A percentile compares a stretch with the other conserved stretches of the same genome.
Evolutionary conservation across 805 yeast species (phyloP).

Genomic region (Saturnispora serradocipensis): DNA sequence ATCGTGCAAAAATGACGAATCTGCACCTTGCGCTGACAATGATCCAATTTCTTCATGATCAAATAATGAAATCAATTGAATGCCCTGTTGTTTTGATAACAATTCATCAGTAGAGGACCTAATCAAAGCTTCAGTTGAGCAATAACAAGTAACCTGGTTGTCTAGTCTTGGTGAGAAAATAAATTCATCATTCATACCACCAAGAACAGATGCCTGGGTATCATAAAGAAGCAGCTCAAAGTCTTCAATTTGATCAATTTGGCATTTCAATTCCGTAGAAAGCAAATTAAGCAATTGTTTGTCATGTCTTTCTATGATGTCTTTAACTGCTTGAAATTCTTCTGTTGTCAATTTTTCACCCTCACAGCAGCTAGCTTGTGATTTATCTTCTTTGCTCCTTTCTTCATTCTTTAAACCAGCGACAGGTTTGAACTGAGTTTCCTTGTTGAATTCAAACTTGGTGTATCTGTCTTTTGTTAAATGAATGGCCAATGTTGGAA

Average conservation of each 20-base stretch:
- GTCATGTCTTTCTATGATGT: slow-evolving; percentile 69
- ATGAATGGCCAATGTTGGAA: slow-evolving; percentile 93
- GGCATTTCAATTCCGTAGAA: slow-evolving; percentile 53
- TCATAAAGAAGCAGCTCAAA: slow-evolving; percentile 83
- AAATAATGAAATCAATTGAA: slow-evolving; percentile 71
- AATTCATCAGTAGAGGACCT: slow-evolving; percentile 24
- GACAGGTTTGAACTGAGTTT: slow-evolving; percentile 77
- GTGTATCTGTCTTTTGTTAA: slow-evolving; percentile 65
- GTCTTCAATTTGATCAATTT: slow-evolving; percentile 61
- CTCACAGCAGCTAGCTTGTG: slow-evolving; percentile 34
- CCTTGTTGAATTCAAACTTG: slow-evolving; percentile 84
- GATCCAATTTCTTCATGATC: slow-evolving; percentile 98
- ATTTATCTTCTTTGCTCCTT: slow-evolving; percentile 4
- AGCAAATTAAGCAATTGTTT: slow-evolving; percentile 57
- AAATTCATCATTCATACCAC: slow-evolving; percentile 87
- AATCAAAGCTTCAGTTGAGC: slow-evolving; percentile 65
- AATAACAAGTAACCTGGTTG: slow-evolving; percentile 79
- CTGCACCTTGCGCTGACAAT: slow-evolving; percentile 92
- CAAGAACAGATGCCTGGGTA: slow-evolving; percentile 71
- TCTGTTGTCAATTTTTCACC: slow-evolving; percentile 42
- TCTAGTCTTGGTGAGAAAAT: slow-evolving; percentile 88
- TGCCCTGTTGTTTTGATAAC: slow-evolving; percentile 42
- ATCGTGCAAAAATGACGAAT: slow-evolving; percentile 81
- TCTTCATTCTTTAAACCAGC: slow-evolving; percentile 43
- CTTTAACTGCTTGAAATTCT: slow-evolving; percentile 56